Conservation (phyloP, 2,329 filamentous ascomycete genomes). For the Epichloe uncinata region DNA sequence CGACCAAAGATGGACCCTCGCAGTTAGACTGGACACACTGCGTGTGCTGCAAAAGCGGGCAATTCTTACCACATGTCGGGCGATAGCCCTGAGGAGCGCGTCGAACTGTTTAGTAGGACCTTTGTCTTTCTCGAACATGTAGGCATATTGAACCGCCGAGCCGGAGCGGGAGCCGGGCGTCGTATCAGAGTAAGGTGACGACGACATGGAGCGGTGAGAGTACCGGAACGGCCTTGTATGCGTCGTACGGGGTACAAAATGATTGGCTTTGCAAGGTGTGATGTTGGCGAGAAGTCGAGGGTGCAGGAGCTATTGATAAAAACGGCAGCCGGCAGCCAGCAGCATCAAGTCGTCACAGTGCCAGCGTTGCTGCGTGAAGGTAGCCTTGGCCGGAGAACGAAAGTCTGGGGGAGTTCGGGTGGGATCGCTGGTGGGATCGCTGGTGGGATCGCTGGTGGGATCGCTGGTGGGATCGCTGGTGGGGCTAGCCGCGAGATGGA, state of each 20-base stretch:
- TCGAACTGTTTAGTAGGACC: constrained; percentile 53
- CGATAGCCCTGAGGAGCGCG: constrained; percentile 55
- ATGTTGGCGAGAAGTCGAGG: not conserved
- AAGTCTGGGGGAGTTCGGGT: not conserved
- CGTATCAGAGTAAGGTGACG: constrained; percentile 12
- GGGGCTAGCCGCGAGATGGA: no score
- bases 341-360: not conserved
- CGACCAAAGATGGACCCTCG: not conserved
- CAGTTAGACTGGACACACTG: not conserved
- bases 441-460: no score
- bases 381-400: not conserved
- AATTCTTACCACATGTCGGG: constrained; percentile 53
- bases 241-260: not conserved
- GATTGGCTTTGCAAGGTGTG: not conserved
- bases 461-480: no score
- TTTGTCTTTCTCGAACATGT: constrained; percentile 56
- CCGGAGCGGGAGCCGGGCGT: constrained; percentile 13
- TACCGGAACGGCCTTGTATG: not conserved
- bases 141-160: constrained; percentile 38
- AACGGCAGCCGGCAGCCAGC: not conserved
- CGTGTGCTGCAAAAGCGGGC: not conserved
- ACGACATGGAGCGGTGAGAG: constrained; percentile 9
- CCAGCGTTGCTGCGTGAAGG: not conserved
- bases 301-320: not conserved
- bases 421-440: no score